Percentiles rank a stretch among this genome's conserved stretches.
These are phyloP conservation scores for Myxozyma mucilagina DNA, from an alignment of 805 yeast genomes.

Conservation along the genomic window DNA sequence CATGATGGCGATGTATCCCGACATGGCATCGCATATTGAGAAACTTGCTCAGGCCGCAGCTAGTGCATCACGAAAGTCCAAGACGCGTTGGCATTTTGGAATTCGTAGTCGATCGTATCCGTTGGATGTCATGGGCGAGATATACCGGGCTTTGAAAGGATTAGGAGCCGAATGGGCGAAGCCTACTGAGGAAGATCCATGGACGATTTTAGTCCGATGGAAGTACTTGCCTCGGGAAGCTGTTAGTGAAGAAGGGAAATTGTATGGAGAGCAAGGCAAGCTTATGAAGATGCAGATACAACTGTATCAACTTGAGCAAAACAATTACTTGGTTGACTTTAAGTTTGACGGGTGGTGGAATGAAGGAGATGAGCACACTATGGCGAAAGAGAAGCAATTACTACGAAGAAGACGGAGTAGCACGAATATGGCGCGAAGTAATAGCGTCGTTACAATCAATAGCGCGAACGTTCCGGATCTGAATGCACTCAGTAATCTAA, in stretches of 20 bases:
- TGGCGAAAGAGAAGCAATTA: slow-evolving; percentile 27
- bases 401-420: slow-evolving; percentile 28
- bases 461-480: slow-evolving; percentile 21
- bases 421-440: slow-evolving; percentile 19
- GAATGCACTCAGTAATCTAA: slow-evolving; percentile 25
- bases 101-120: slow-evolving; percentile 95
- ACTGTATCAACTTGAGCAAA: slow-evolving; percentile 91
- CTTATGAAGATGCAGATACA: slow-evolving; percentile 92
- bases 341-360: slow-evolving; percentile 97
- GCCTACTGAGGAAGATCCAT: slow-evolving; percentile 76
- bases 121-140: slow-evolving; percentile 97
- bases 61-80: slow-evolving; percentile 73
- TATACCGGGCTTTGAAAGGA: slow-evolving; percentile 87
- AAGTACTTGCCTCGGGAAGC: slow-evolving; percentile 55
- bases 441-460: slow-evolving; percentile 24
- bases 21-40: slow-evolving; percentile 43
- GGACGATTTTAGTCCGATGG: slow-evolving; percentile 98
- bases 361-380: slow-evolving; percentile 34
- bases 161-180: slow-evolving; percentile 97
- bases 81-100: slow-evolving; percentile 98
- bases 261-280: slow-evolving; percentile 45
- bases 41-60: slow-evolving; percentile 37
- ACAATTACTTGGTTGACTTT: slow-evolving; percentile 93
- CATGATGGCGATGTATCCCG: slow-evolving; percentile 51
- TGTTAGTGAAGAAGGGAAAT: slow-evolving; percentile 26